phyloP scores from a whole-genome alignment of 768 basidiomycete genomes.

The Pulveroboletus ravenelii region DNA sequence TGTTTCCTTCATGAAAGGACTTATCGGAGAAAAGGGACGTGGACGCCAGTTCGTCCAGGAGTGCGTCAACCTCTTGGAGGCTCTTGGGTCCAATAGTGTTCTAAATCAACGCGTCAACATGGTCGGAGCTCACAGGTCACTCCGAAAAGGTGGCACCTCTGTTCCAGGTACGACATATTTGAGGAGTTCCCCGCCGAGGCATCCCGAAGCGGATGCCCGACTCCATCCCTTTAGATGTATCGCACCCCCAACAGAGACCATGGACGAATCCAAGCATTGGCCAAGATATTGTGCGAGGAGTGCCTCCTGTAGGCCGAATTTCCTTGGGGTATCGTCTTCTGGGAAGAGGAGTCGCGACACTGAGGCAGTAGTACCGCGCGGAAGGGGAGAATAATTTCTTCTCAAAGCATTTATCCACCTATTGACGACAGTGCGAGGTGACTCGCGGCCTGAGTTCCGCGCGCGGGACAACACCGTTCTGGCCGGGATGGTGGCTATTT shows the following conservation, averaged over 20 bases:
- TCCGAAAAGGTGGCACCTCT: conserved; percentile 23
- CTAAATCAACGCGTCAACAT: conserved; percentile 15
- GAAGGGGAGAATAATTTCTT: conserved; percentile 43
- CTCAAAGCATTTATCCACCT: conserved; percentile 45
- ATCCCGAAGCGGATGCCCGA: conserved; percentile 47
- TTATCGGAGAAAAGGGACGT: conserved; percentile 56
- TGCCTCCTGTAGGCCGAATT: conserved; percentile 70
- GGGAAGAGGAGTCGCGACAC: conserved; percentile 82
- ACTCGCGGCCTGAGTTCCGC: conserved; percentile 1
- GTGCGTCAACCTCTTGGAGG: conserved; percentile 49
- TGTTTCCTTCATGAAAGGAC: conserved; percentile 36
- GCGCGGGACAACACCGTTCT: conserved; percentile 17
- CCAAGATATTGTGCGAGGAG: conserved; percentile 50
- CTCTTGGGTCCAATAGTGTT: conserved; percentile 30
- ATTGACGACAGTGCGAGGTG: conserved; percentile 36
- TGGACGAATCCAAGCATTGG: conserved; percentile 42
- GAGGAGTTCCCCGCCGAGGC: conserved; percentile 65
- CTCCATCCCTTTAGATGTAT: conserved; percentile 37
- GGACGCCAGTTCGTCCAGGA: conserved; percentile 73
- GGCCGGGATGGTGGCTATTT: conserved; percentile 34
- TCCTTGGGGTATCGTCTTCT: conserved; percentile 65
- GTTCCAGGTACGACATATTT: conserved; percentile 34
- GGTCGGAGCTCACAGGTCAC: neutral
- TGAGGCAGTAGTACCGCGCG: conserved; percentile 48
- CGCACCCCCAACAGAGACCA: conserved; percentile 21